phyloP scores from a whole-genome alignment of 2,329 filamentous ascomycete genomes.

The Ophiostoma pallidulum region DNA sequence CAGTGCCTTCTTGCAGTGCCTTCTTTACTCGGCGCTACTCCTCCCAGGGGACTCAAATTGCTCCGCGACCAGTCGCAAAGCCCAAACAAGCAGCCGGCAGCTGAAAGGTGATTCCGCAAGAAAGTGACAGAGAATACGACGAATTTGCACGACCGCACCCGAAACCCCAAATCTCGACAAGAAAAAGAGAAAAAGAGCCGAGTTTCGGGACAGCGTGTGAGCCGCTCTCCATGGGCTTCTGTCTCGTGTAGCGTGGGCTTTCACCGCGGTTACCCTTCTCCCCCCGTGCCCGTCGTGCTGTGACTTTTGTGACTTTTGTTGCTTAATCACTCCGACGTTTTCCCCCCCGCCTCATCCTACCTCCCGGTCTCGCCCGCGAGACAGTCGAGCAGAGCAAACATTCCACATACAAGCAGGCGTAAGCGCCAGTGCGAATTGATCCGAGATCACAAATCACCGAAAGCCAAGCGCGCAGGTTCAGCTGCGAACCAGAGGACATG shows the following conservation, averaged over 20 bases:
- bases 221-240: slow-evolving; percentile 3
- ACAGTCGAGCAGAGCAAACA: too few species aligned
- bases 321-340: too few species aligned
- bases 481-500: slow-evolving; percentile 4
- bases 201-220: background rate
- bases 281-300: background rate
- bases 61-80: background rate
- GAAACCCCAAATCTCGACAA: background rate
- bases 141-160: too few species aligned
- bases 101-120: too few species aligned
- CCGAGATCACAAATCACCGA: too few species aligned
- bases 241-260: slow-evolving; percentile 1
- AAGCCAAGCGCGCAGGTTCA: too few species aligned
- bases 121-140: too few species aligned
- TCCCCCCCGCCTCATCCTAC: too few species aligned
- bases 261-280: background rate
- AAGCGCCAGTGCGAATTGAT: too few species aligned
- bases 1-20: background rate
- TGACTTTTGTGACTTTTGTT: too few species aligned
- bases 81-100: background rate
- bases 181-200: background rate
- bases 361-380: too few species aligned
- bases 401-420: too few species aligned
- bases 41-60: background rate
- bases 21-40: background rate